phyloP scores from a whole-genome alignment of 2,329 filamentous ascomycete genomes.

The Cylindrodendrum hubeiense region DNA sequence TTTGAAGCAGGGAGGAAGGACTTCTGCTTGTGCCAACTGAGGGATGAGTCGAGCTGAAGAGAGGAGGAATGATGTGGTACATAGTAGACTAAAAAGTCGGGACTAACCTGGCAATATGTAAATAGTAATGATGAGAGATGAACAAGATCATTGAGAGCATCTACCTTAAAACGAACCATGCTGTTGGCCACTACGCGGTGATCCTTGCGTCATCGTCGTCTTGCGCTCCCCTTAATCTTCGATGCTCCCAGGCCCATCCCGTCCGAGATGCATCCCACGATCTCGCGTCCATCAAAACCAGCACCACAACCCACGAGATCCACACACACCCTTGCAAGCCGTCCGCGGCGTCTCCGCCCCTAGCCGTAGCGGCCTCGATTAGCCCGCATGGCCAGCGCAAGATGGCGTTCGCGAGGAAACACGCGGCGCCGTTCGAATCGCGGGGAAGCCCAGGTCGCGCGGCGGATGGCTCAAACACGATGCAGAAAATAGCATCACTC shows the following conservation, averaged over 20 bases:
- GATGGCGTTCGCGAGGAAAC: conserved; percentile 16
- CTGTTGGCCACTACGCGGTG: neutral
- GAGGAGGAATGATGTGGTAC: neutral
- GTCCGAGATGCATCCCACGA: neutral
- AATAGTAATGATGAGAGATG: conserved; percentile 9
- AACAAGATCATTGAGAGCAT: neutral
- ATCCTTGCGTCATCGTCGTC: neutral
- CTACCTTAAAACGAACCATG: neutral
- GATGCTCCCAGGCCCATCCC: neutral
- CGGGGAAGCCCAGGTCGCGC: neutral
- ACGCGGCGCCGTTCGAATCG: neutral
- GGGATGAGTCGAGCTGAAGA: neutral
- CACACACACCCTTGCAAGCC: neutral
- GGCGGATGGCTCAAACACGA: neutral
- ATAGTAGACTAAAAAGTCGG: neutral
- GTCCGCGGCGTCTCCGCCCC: neutral
- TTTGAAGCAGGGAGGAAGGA: conserved; percentile 7
- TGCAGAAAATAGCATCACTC: neutral
- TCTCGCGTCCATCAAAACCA: neutral
- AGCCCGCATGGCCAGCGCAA: conserved; percentile 16
- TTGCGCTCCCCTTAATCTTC: neutral
- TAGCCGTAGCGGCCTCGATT: conserved; percentile 1
- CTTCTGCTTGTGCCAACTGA: neutral
- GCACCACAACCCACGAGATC: neutral
- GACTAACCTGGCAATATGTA: neutral